Percentiles rank a stretch among this genome's conserved stretches.
Conservation (phyloP, 1,284 basidiomycete genomes). For the Chiua sp. region DNA sequence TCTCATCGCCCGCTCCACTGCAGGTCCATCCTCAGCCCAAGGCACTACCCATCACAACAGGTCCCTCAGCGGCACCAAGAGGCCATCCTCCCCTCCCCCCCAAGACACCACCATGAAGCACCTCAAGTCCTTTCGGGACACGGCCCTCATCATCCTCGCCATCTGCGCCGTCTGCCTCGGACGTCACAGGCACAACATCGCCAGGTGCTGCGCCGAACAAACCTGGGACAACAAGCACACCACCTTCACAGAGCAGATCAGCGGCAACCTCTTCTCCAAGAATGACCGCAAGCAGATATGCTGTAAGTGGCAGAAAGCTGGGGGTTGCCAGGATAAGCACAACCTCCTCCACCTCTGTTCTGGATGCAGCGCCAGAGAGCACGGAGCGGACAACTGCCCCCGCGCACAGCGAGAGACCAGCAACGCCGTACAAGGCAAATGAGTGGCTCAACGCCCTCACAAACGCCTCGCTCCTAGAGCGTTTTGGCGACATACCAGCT, state of each 20-base stretch:
- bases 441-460: slow-evolving; percentile 17
- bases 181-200: neutral
- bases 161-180: too few species aligned
- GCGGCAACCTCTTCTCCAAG: neutral
- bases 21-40: too few species aligned
- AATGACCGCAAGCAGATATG: slow-evolving; percentile 4
- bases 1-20: too few species aligned
- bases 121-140: too few species aligned
- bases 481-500: too few species aligned
- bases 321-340: neutral
- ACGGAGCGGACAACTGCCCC: slow-evolving; percentile 35
- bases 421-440: slow-evolving; percentile 29
- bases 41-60: too few species aligned
- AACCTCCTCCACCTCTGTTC: slow-evolving; percentile 26
- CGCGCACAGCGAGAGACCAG: slow-evolving; percentile 19
- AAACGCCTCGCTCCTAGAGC: too few species aligned
- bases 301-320: slow-evolving; percentile 9
- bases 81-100: too few species aligned
- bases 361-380: slow-evolving; percentile 23
- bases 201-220: neutral
- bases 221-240: neutral
- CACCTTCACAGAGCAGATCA: neutral
- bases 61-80: too few species aligned
- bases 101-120: too few species aligned
- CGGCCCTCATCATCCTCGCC: too few species aligned